A percentile compares a stretch with the other conserved stretches of the same genome.
phyloP scores from a whole-genome alignment of 306 rosid genomes.

The Dalbergia oliveri region DNA sequence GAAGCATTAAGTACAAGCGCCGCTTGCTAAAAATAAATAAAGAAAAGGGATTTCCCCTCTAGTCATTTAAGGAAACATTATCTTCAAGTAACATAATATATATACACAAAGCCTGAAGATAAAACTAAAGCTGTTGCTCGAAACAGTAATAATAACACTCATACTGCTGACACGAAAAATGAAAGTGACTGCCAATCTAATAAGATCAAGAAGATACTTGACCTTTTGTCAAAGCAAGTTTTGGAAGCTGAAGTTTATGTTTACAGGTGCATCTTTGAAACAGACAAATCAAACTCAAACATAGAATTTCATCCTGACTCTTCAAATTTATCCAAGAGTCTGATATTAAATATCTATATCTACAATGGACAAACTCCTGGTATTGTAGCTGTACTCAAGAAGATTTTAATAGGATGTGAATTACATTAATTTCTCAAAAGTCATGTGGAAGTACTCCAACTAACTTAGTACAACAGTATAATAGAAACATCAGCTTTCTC shows the following conservation, averaged over 20 bases:
- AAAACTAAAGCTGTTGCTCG: background rate
- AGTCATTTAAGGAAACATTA: background rate
- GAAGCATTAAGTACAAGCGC: constrained; percentile 99
- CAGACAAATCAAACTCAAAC: constrained; percentile 18
- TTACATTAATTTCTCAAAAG: background rate
- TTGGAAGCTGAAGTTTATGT: background rate
- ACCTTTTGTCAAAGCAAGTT: constrained; percentile 6
- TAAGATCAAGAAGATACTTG: background rate
- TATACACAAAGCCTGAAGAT: constrained; percentile 1
- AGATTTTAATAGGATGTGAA: background rate
- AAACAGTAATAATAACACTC: constrained; percentile 17
- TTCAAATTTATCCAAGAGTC: background rate
- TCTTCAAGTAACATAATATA: constrained; percentile 16
- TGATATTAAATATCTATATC: background rate
- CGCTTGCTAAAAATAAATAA: constrained; percentile 74
- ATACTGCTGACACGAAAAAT: constrained; percentile 4
- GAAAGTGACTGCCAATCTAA: constrained; percentile 6
- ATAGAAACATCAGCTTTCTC: background rate
- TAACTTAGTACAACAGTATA: background rate
- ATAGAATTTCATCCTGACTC: background rate
- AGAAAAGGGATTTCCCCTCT: constrained; percentile 4
- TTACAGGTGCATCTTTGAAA: background rate
- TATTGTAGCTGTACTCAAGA: background rate
- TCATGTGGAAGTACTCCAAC: background rate
- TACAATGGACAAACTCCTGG: background rate